Evolutionary conservation across 2,329 filamentous ascomycete genomes (phyloP), one percentile per base, ranked within the genome.

Genomic region (Aspergillus nomiae): DNA sequence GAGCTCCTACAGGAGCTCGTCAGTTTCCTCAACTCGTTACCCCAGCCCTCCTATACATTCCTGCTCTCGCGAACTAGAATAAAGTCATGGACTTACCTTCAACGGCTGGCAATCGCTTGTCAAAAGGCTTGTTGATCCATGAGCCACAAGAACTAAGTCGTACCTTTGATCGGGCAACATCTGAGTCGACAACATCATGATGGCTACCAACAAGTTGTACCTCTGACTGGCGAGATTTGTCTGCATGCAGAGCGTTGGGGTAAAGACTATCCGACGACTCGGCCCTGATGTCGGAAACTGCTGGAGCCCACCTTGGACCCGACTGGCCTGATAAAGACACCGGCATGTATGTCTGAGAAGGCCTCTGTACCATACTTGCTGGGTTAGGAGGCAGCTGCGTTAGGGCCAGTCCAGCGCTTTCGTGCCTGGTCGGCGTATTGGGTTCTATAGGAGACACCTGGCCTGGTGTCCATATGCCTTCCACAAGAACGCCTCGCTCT

Each of bases 401-500:
- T 30, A 62, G 50, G 16, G 38, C 59, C 6, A 59, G 50, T 36
- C 54, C 59, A 24, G 59, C 26, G 34, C 54, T 56, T 43, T 59
- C 55, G 4, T 71, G 58, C 41, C 61, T 66, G 21, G 59, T 66
- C 9, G 74, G 67, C n/a, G 71, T 74, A 21, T 61, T 70, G 1
- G 66, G 60, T 12, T 66, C 63, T 32, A 60, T 75, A 30, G 68
- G 70, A 5, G 75, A 77, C 58, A 72, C 78, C 30, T 82, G 82
- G 58, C 82, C 80, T 28, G 87, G 89, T 56, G 91, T 87, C 89
- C 90, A 92, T 57, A 97, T 93, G 4, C 92, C 94, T 67, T 96
- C 92, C 9, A 96, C 87, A 73, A 94, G 87, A 50, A 96, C 83
- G 7, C 93, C 93, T 69, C 87, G 90, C 75, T 97, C 90, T 54